Evolutionary conservation across 2,329 filamentous ascomycete species (phyloP).

Genomic region (Trichoderma pleuroti): DNA sequence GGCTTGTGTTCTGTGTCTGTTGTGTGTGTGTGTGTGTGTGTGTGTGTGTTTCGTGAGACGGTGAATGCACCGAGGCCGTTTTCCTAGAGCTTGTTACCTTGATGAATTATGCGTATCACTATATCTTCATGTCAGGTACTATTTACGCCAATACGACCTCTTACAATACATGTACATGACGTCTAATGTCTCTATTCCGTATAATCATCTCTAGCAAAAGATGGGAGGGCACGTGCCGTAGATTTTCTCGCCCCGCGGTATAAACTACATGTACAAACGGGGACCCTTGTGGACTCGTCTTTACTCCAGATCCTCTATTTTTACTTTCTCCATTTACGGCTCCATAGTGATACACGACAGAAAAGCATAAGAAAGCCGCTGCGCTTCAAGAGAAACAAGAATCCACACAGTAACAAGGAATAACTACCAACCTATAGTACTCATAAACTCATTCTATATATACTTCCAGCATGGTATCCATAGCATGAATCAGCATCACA

Average conservation of each 20-base stretch:
- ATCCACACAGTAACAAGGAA: not conserved
- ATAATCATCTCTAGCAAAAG: not conserved
- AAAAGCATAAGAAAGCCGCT: not conserved
- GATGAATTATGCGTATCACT: not conserved
- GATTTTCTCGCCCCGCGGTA: fast-evolving
- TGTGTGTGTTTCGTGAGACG: not conserved
- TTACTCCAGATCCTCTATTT: not conserved
- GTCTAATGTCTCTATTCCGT: not conserved
- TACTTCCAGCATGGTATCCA: not conserved
- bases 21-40: fast-evolving
- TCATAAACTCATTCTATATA: not conserved
- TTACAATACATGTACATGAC: not conserved
- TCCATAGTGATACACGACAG: not conserved
- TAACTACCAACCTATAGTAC: not conserved
- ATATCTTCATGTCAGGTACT: not conserved
- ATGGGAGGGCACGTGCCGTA: not conserved
- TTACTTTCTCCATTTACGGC: not conserved
- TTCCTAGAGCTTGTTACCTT: not conserved
- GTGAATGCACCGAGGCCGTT: not conserved
- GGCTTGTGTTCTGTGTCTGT: too few relatives aligned
- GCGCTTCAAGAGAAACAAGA: not conserved
- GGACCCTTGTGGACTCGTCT: not conserved
- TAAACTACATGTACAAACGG: not conserved
- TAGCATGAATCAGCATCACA: not conserved
- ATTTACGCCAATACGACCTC: not conserved